These are phyloP conservation scores for Peronospora belbahrii DNA, from an alignment of 352 stramenopile species.

Conservation along the genomic window DNA sequence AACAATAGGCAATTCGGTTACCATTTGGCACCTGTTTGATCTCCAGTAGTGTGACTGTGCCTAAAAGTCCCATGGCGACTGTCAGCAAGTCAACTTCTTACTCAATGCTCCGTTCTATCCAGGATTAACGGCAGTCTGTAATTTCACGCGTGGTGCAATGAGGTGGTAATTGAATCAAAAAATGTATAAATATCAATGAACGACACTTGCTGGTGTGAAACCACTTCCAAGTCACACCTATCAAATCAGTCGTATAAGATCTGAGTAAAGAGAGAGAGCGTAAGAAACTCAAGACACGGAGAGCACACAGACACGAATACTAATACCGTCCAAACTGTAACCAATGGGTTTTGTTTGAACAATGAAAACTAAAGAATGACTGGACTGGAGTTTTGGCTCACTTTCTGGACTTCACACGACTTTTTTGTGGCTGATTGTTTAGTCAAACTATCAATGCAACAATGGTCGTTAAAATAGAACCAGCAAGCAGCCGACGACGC, in stretches of 20 bases:
- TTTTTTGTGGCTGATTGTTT: constrained; percentile 9
- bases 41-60: constrained; percentile 53
- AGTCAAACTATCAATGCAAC: constrained; percentile 18
- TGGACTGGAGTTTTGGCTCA: not conserved
- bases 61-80: constrained; percentile 37
- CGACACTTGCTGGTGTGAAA: too few relatives aligned
- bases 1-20: constrained; percentile 55
- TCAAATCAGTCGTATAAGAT: too few relatives aligned
- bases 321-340: too few relatives aligned
- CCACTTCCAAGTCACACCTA: too few relatives aligned
- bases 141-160: constrained; percentile 7
- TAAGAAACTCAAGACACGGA: too few relatives aligned
- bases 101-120: constrained; percentile 2
- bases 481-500: constrained; percentile 4
- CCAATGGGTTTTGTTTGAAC: constrained; percentile 16
- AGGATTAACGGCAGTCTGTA: not conserved
- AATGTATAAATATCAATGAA: too few relatives aligned
- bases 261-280: too few relatives aligned
- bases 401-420: constrained; percentile 2
- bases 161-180: constrained; percentile 8
- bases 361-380: too few relatives aligned
- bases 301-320: too few relatives aligned
- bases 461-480: constrained; percentile 13
- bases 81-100: not conserved
- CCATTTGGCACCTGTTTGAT: constrained; percentile 42